phyloP scores from a whole-genome alignment of 1,139 yeast species.

The Blastobotrys malaysiensis region DNA sequence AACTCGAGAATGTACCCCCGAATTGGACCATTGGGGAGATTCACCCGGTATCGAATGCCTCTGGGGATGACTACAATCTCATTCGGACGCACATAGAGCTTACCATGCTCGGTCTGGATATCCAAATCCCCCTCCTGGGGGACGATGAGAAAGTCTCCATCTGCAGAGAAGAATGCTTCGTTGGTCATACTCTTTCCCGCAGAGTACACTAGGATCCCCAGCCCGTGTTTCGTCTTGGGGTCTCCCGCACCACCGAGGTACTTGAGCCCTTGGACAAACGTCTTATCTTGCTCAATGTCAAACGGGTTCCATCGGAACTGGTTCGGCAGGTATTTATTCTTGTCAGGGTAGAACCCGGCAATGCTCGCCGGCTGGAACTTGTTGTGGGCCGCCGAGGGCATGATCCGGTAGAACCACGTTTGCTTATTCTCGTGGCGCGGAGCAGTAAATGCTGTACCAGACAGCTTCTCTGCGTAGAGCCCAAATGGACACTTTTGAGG shows the following conservation, averaged over 20 bases:
- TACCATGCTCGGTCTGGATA: conserved; percentile 30
- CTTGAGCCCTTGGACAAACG: conserved; percentile 25
- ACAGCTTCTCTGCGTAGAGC: conserved; percentile 28
- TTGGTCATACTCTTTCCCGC: conserved; percentile 26
- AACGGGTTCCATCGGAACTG: conserved; percentile 31
- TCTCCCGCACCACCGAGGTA: conserved; percentile 31
- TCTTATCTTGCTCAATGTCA: conserved; percentile 19
- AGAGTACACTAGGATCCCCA: conserved; percentile 26
- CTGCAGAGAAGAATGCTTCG: conserved; percentile 25
- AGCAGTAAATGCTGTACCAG: conserved; percentile 30
- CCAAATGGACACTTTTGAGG: conserved; percentile 27
- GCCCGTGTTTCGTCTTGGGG: conserved; percentile 27
- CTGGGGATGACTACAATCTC: conserved; percentile 31
- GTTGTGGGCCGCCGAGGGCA: conserved; percentile 26
- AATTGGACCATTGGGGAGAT: conserved; percentile 14
- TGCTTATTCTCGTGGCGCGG: conserved; percentile 27
- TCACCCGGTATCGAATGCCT: conserved; percentile 27
- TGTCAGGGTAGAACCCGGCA: conserved; percentile 13
- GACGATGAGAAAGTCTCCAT: conserved; percentile 28
- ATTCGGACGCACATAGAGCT: conserved; percentile 26
- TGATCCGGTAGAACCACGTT: conserved; percentile 27
- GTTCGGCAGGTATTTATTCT: conserved; percentile 23
- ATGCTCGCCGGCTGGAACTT: conserved; percentile 16
- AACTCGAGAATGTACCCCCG: conserved; percentile 29
- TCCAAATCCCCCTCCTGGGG: conserved; percentile 29